A percentile compares a stretch with the other conserved stretches of the same genome.
phyloP scores from a whole-genome alignment of 768 basidiomycete species.

The Collybiopsis luxurians region DNA sequence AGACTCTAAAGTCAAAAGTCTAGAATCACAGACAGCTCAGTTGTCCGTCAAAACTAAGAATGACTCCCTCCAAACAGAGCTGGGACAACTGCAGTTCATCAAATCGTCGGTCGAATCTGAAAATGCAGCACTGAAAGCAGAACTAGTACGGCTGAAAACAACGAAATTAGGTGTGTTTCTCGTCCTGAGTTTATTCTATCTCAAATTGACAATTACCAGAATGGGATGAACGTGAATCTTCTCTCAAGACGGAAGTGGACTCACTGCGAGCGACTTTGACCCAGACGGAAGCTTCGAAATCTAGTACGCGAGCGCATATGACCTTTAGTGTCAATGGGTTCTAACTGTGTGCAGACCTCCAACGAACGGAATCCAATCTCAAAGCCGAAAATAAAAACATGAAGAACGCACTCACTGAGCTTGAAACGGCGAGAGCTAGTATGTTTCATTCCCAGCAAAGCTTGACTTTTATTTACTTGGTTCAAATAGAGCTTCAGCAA shows the following conservation, averaged over 20 bases:
- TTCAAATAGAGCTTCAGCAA: constrained; percentile 25
- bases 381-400: constrained; percentile 5
- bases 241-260: constrained; percentile 18
- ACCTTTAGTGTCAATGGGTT: not conserved
- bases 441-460: not conserved
- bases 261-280: not conserved
- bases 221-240: constrained; percentile 9
- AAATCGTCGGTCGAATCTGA: constrained; percentile 15
- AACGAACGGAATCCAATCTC: constrained; percentile 25
- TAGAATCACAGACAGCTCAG: not conserved
- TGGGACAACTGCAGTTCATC: not conserved
- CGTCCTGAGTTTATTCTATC: not conserved
- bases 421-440: constrained; percentile 6
- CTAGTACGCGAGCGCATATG: not conserved
- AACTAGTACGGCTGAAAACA: constrained; percentile 28
- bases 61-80: not conserved
- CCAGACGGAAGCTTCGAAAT: constrained; percentile 3
- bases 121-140: constrained; percentile 22
- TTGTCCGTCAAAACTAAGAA: not conserved
- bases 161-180: constrained; percentile 26
- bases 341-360: constrained; percentile 23
- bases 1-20: not conserved
- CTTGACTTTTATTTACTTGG: not conserved
- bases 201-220: not conserved
- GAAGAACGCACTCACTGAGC: not conserved